Evolutionary conservation across 2,329 filamentous ascomycete genomes (phyloP), one percentile per base, ranked within the genome.

Genomic region (Zalaria sp.): DNA sequence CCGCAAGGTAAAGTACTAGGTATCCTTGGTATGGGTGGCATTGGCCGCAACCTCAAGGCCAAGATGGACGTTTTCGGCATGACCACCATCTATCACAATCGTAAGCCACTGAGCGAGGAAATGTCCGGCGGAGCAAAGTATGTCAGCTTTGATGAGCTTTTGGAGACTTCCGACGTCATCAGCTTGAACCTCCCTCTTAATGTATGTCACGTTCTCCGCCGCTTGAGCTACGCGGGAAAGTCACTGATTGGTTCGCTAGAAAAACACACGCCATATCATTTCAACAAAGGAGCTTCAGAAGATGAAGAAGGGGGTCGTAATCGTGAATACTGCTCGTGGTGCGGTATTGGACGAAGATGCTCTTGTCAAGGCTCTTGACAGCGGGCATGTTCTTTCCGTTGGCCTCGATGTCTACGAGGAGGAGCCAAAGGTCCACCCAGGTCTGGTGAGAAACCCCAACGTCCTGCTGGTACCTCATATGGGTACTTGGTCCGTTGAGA

Each of bases 1-100:
- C 84, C 84, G 1, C 70, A 83, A 58, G 83, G 81, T 31, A 91
- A 89, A 60, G 66, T 79, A 1, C 68, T 93, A 4, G 85, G 85
- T 0, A 86, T 93, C 45, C 59, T 93, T 34, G 85, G 85, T 5
- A 89, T 91, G 83, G 85, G 85, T 18, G 83, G 85, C 2, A 91
- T 93, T 46, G 85, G 86, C 0, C 68, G 80, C 31, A 85, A 86
- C 53, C 61, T 91, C 51, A 83, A 81, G 56, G 73, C 67, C 56
- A 87, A 87, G 61, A 81, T 79, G 3, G 69, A 74, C 41, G 81
- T 70, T 0, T 88, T 93, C 55, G 82, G 79, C 7, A 87, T 91
- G 81, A 71, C 61, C 35, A 69, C 83, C 8, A 71, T 79, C 38
- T 91, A 93, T 53, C 69, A 86, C 54, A 91, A 91, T 57, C 75